Conservation (phyloP, 1,284 basidiomycete genomes). For the Marasmius oreades region DNA sequence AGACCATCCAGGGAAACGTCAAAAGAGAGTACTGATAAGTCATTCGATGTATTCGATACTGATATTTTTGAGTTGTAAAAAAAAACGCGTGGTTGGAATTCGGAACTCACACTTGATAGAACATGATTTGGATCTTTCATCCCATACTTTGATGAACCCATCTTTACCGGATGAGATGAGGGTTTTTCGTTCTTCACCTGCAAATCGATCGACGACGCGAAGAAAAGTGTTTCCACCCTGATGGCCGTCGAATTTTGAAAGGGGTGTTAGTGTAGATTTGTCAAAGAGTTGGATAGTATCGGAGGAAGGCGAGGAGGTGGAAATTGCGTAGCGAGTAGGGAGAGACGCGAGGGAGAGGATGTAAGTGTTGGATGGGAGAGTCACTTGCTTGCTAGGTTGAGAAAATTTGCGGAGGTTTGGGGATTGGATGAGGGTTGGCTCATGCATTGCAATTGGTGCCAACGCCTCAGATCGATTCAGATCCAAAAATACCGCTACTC, state of each 20-base stretch:
- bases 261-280: slow-evolving; percentile 40
- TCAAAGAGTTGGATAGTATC: slow-evolving; percentile 59
- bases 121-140: slow-evolving; percentile 51
- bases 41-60: slow-evolving; percentile 48
- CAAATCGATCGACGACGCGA: slow-evolving; percentile 31
- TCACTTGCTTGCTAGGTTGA: neutral
- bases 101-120: slow-evolving; percentile 55
- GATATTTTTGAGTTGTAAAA: slow-evolving; percentile 37
- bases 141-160: slow-evolving; percentile 66
- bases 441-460: neutral
- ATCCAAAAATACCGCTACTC: no score
- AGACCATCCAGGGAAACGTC: slow-evolving; percentile 65
- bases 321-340: neutral
- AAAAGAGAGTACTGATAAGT: slow-evolving; percentile 53
- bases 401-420: neutral
- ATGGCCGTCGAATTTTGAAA: slow-evolving; percentile 53
- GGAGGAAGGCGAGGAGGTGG: slow-evolving; percentile 7
- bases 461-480: no score
- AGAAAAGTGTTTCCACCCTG: slow-evolving; percentile 49
- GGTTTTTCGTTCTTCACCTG: slow-evolving; percentile 23
- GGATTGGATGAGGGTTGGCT: neutral
- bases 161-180: slow-evolving; percentile 64
- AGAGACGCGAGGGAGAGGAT: neutral
- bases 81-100: neutral
- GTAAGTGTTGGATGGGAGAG: neutral